Conservation (phyloP, 1,139 yeast genomes). For the Suhomyces maxii region DNA sequence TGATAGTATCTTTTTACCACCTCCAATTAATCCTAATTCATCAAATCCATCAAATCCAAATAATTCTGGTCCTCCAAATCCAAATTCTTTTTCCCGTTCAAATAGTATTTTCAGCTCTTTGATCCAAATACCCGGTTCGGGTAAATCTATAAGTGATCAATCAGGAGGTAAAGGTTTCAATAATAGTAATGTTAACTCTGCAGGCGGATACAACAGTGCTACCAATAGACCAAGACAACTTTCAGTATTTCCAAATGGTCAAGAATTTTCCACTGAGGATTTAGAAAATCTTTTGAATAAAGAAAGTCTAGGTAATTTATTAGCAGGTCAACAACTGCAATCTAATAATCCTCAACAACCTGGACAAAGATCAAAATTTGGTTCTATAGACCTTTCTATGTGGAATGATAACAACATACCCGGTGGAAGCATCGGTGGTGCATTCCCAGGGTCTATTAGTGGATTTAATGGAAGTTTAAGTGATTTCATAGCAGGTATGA, state of each 20-base stretch:
- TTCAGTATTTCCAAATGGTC: conserved; percentile 15
- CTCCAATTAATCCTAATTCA: conserved; percentile 18
- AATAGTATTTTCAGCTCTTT: conserved; percentile 45
- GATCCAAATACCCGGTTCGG: conserved; percentile 42
- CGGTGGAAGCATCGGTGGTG: conserved; percentile 14
- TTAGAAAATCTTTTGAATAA: conserved; percentile 45
- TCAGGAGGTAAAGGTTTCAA: conserved; percentile 10
- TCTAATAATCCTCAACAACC: conserved; percentile 11
- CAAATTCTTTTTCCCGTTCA: conserved; percentile 28
- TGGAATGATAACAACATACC: conserved; percentile 16
- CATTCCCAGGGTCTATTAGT: conserved; percentile 28
- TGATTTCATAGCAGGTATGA: conserved; percentile 37
- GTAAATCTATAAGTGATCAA: conserved; percentile 36
- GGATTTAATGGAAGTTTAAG: conserved; percentile 37
- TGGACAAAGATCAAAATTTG: conserved; percentile 21
- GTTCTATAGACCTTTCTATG: conserved; percentile 32
- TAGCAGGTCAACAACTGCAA: conserved; percentile 26
- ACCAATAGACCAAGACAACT: conserved; percentile 13
- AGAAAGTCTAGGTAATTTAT: conserved; percentile 39
- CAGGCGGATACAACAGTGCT: conserved; percentile 17
- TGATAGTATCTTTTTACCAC: conserved; percentile 27
- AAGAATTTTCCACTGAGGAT: conserved; percentile 36
- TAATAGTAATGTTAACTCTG: conserved; percentile 13
- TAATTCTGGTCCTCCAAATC: conserved; percentile 4
- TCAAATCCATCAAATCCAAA: background rate